Conservation (phyloP, 1,139 yeast genomes). For the Suzukiozyma palmioleophila region DNA sequence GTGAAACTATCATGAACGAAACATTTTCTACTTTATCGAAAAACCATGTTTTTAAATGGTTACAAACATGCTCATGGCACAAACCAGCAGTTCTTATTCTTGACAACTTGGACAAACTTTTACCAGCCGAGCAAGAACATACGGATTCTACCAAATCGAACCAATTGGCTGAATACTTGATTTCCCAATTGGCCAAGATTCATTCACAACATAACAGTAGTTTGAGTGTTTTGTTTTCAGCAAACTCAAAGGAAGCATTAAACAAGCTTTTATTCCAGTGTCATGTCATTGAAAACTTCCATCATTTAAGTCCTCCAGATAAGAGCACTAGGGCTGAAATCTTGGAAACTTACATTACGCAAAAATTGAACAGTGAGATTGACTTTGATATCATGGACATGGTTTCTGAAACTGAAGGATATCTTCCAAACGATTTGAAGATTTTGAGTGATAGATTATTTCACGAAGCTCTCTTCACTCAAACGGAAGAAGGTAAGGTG, state of each 20-base stretch:
- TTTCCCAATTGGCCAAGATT: slow-evolving; percentile 36
- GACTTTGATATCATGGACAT: slow-evolving; percentile 63
- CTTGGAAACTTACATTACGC: slow-evolving; percentile 41
- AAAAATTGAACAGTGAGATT: slow-evolving; percentile 25
- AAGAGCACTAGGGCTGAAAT: slow-evolving; percentile 56
- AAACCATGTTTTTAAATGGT: slow-evolving; percentile 44
- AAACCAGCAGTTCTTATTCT: slow-evolving; percentile 71
- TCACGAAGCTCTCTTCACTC: slow-evolving; percentile 53
- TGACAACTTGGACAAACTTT: slow-evolving; percentile 76
- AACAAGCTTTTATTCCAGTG: slow-evolving; percentile 60
- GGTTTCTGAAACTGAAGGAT: slow-evolving; percentile 83
- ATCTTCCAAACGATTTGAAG: slow-evolving; percentile 76
- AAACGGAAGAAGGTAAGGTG: slow-evolving; percentile 14
- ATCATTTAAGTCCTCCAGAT: slow-evolving; percentile 65
- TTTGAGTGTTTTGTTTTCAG: slow-evolving; percentile 52
- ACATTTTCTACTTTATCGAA: slow-evolving; percentile 40
- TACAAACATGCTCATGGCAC: slow-evolving; percentile 70
- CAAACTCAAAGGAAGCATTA: slow-evolving; percentile 61
- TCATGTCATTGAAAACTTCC: slow-evolving; percentile 65
- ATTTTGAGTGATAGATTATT: slow-evolving; percentile 69
- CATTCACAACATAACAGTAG: slow-evolving; percentile 39
- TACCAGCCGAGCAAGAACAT: slow-evolving; percentile 72
- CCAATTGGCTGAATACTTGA: slow-evolving; percentile 50
- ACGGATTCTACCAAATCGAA: slow-evolving; percentile 56
- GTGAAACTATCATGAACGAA: slow-evolving; percentile 58